Evolutionary conservation across 495 filamentous ascomycete genomes (phyloP).

Genomic region (Trichocladium antarcticum): DNA sequence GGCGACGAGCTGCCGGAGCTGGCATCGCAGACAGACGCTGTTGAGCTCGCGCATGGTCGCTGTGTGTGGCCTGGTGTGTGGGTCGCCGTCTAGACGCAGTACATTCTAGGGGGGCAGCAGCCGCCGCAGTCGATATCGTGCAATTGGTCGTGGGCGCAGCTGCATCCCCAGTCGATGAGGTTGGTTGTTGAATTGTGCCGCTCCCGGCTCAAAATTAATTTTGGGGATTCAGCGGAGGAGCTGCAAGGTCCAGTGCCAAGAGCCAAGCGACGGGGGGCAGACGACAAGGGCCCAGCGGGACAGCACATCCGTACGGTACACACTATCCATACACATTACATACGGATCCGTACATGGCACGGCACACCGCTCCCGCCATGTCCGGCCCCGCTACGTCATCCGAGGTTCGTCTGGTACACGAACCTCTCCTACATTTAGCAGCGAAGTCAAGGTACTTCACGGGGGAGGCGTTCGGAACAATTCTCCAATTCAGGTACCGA

Average conservation of each 20-base stretch:
- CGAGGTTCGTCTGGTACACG: background rate
- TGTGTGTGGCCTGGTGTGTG: background rate
- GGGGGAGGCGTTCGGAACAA: background rate
- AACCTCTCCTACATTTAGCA: background rate
- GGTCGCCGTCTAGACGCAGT: background rate
- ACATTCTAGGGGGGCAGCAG: background rate
- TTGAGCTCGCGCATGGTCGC: conserved; percentile 20
- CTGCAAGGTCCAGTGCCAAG: too few relatives aligned
- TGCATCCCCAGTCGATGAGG: too few relatives aligned
- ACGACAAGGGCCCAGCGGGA: too few relatives aligned
- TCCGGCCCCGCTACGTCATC: background rate
- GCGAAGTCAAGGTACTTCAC: background rate
- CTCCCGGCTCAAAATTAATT: too few relatives aligned
- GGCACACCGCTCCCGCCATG: too few relatives aligned
- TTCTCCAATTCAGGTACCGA: too few relatives aligned
- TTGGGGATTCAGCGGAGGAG: too few relatives aligned
- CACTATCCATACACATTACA: too few relatives aligned
- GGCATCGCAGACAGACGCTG: conserved; percentile 23
- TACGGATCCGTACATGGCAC: too few relatives aligned
- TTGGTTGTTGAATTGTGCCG: background rate
- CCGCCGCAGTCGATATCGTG: background rate
- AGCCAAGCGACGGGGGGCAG: too few relatives aligned
- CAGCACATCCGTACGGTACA: too few relatives aligned
- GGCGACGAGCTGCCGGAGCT: conserved; percentile 9
- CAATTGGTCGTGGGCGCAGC: background rate